Percentiles rank a stretch among this genome's conserved stretches.
Conservation (phyloP, 192 early-diverging fungal species). For the Podila clonocystis region DNA sequence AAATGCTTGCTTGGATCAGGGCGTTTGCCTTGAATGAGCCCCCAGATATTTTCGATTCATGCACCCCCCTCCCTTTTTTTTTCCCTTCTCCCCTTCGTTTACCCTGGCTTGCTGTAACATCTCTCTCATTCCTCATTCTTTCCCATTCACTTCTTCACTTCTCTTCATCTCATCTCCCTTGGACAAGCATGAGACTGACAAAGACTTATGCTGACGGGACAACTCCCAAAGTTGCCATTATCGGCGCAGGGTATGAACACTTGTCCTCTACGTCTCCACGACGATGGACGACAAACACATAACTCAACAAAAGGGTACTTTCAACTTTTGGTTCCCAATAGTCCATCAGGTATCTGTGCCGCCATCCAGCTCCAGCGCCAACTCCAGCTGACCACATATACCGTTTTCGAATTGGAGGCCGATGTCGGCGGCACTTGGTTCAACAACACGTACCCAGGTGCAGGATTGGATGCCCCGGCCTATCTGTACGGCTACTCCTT, state of each 20-base stretch:
- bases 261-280: not conserved
- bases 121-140: not conserved
- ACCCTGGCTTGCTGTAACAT: not conserved
- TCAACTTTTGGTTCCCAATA: not conserved
- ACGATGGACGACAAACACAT: not conserved
- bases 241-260: constrained; percentile 19
- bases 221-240: constrained; percentile 17
- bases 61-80: not conserved
- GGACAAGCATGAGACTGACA: constrained; percentile 4
- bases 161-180: not conserved
- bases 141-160: not conserved
- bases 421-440: constrained; percentile 62
- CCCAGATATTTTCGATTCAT: too few relatives aligned
- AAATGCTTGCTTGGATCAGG: too few relatives aligned
- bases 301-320: not conserved
- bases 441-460: constrained; percentile 52
- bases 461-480: constrained; percentile 55
- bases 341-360: constrained; percentile 52
- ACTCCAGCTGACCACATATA: constrained; percentile 41
- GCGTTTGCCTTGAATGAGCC: too few relatives aligned
- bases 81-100: not conserved
- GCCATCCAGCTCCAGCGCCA: constrained; percentile 54
- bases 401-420: constrained; percentile 46
- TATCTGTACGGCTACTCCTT: constrained; percentile 58
- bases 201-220: constrained; percentile 10